These are phyloP conservation scores for Cerioporus squamosus DNA, from an alignment of 1,284 basidiomycete genomes.

Conservation along the genomic window DNA sequence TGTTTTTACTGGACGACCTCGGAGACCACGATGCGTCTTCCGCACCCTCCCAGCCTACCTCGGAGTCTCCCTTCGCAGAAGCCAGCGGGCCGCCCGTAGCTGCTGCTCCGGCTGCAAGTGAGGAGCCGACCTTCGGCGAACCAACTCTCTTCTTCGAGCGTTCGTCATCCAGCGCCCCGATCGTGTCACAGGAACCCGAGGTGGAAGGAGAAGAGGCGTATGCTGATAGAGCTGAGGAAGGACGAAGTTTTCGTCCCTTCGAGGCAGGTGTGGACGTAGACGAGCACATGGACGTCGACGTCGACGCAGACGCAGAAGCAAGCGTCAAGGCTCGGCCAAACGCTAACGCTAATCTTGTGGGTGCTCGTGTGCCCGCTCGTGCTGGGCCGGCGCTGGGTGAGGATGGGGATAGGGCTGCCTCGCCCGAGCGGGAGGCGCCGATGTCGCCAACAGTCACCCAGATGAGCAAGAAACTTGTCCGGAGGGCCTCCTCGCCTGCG, in stretches of 20 bases:
- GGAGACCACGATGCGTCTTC: background rate
- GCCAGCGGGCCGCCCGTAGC: background rate
- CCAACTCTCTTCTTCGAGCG: slow-evolving; percentile 7
- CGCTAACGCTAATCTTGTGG: too few species aligned
- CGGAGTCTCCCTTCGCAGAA: background rate
- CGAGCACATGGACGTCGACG: background rate
- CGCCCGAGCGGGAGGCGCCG: background rate
- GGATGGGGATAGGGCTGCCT: background rate
- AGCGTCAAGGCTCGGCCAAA: background rate
- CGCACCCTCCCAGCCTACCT: background rate
- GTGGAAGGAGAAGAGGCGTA: background rate
- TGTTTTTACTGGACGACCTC: slow-evolving; percentile 15
- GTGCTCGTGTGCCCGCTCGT: too few species aligned
- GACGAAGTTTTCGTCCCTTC: too few species aligned
- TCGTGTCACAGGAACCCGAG: background rate
- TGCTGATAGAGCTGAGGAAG: too few species aligned
- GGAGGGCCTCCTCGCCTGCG: background rate
- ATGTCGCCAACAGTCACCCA: slow-evolving; percentile 6
- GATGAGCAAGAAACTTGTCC: background rate
- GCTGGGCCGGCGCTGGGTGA: background rate
- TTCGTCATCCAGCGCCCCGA: background rate
- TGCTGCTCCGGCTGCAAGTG: background rate
- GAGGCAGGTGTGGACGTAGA: too few species aligned
- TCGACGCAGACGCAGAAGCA: background rate
- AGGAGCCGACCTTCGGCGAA: slow-evolving; percentile 12